These are phyloP conservation scores for Ophiostoma quercus DNA, from an alignment of 2,329 filamentous ascomycete species.

Conservation along the genomic window DNA sequence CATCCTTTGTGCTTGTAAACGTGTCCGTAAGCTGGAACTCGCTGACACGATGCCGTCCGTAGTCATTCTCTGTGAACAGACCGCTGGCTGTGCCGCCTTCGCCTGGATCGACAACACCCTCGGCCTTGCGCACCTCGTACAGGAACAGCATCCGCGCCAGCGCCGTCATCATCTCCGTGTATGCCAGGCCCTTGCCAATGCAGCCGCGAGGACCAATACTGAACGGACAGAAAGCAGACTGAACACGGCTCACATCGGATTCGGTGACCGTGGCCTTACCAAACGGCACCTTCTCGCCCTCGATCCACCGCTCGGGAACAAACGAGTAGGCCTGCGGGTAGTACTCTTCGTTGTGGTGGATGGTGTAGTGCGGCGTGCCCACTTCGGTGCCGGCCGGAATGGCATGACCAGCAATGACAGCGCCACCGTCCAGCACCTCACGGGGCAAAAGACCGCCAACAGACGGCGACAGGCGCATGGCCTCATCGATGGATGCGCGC, in stretches of 20 bases:
- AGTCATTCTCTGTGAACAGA: conserved; percentile 39
- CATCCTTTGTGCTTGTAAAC: conserved; percentile 69
- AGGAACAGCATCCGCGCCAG: conserved; percentile 56
- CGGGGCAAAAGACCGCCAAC: conserved; percentile 57
- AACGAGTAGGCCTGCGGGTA: conserved; percentile 56
- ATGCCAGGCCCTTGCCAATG: conserved; percentile 65
- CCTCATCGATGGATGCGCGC: conserved; percentile 60
- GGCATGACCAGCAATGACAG: conserved; percentile 47
- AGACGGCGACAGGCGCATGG: conserved; percentile 58
- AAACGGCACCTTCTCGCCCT: conserved; percentile 35
- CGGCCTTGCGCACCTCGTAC: conserved; percentile 47
- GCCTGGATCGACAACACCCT: conserved; percentile 46
- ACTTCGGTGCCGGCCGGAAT: conserved; percentile 58
- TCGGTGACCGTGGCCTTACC: conserved; percentile 39
- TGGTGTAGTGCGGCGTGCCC: conserved; percentile 61
- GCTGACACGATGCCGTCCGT: conserved; percentile 48
- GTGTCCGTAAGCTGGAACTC: conserved; percentile 69
- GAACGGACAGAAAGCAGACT: conserved; percentile 70
- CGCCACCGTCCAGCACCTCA: conserved; percentile 52
- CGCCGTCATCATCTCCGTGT: conserved; percentile 60
- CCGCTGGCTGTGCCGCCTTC: conserved; percentile 40
- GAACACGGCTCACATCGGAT: conserved; percentile 50
- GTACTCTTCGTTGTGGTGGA: conserved; percentile 62
- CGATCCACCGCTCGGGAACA: conserved; percentile 61
- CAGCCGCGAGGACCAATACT: conserved; percentile 64